Base-by-base conservation (phyloP, 768 basidiomycete species). In the Termitomyces sp. region DNA sequence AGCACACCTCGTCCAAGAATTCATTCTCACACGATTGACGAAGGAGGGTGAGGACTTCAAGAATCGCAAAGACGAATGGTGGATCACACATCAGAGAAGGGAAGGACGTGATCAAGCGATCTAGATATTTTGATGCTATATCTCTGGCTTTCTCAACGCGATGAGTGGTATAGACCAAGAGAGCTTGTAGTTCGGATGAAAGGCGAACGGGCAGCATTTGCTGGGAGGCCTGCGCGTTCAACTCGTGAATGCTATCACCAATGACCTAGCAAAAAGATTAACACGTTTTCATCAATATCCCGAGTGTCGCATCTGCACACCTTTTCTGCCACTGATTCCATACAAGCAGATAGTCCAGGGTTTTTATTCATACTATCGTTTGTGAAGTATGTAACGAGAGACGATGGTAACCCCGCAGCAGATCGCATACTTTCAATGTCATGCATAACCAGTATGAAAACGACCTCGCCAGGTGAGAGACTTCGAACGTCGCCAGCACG, bases 51-150 rank as follows among this genome's bases (percentile, higher is more conserved):
- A 99, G 78, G 46, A 92, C 87, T 66, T 99, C 96, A 39, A 98
- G 77, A 48, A 98, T 88, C 39, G 91, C 85, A 62, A 88, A 94
- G 6, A 98, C 90, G 13, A 98, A 79, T 10, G 86, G 79, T 4
- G 87, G 83, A 65, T 95, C 89, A 71, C 96, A 98, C 84, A 97
- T 90, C 50, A 99, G 76, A 14, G 94, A 94, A 2, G 97, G 94
- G 72, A 98, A 98, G 1, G 90, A 92, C 8, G 86, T 88, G 61
- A 98, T 87, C 41, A 98, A 76, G 39, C 86, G 82, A 71, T 93
- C 84, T 27, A 98, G 79, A 67, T 90, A 97, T 70, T 84, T 87
- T 42, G 86, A 79, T 1, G 95, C 91, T 31, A 94, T 78, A 34
- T 90, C 88, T 34, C 96, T 80, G 51, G 88, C 90, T 67, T 90